Evolutionary conservation across 2,329 filamentous ascomycete species (phyloP).

Genomic region (Aspergillus bombycis): DNA sequence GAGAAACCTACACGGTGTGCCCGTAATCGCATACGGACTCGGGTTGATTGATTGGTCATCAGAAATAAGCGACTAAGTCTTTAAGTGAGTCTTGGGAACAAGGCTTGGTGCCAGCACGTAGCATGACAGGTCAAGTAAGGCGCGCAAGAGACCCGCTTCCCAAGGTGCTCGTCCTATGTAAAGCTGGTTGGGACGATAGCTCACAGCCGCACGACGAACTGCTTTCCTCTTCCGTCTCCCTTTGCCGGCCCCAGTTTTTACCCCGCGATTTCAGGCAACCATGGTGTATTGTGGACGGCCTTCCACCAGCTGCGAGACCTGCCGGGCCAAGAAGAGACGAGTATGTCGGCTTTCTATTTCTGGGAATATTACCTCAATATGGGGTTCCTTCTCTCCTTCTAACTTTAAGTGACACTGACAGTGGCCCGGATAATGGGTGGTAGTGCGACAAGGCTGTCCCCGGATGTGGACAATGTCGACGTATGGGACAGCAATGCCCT

Average conservation of each 20-base stretch:
- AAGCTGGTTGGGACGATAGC: not conserved
- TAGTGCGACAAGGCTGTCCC: not conserved
- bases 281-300: conserved; percentile 3
- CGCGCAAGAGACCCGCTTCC: not conserved
- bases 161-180: not conserved
- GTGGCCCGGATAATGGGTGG: not conserved
- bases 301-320: not conserved
- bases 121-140: not conserved
- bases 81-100: not conserved
- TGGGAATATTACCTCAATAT: not conserved
- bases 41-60: no score
- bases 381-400: not conserved
- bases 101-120: not conserved
- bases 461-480: not conserved
- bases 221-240: not conserved
- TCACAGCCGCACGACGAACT: not conserved
- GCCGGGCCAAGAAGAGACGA: not conserved
- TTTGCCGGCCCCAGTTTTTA: not conserved
- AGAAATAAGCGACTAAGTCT: not conserved
- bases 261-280: not conserved
- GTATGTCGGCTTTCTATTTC: not conserved
- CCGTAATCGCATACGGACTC: no score
- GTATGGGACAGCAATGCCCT: not conserved
- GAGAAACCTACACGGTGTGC: no score
- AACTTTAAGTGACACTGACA: not conserved